Percentiles rank a stretch among this genome's conserved stretches.
These are phyloP conservation scores for Cryptococcus jaspeensis DNA, from an alignment of 1,284 basidiomycete species.

Conservation along the genomic window DNA sequence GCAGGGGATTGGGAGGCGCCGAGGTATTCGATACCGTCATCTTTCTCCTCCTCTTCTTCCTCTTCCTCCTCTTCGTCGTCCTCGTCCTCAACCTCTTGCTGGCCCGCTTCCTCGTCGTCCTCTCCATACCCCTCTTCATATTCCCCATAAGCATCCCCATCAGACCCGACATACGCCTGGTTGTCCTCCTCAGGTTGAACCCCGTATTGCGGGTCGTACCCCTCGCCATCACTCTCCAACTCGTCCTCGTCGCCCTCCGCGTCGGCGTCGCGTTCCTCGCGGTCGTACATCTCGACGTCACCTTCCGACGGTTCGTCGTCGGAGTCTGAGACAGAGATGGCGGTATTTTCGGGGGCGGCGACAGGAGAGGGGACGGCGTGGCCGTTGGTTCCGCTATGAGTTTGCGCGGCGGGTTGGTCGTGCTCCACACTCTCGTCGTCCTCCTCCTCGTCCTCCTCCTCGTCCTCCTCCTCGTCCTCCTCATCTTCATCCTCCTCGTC, in stretches of 20 bases:
- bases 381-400: neutral
- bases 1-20: slow-evolving; percentile 11
- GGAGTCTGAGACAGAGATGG: neutral
- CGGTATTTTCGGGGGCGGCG: neutral
- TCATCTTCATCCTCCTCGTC: slow-evolving; percentile 5
- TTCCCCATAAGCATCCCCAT: slow-evolving; percentile 14
- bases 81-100: slow-evolving; percentile 11
- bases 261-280: slow-evolving; percentile 11
- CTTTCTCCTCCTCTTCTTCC: slow-evolving; percentile 3
- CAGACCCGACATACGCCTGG: slow-evolving; percentile 16
- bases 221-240: slow-evolving; percentile 9
- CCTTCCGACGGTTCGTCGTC: neutral
- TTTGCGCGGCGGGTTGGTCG: neutral
- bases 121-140: slow-evolving; percentile 13
- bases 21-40: slow-evolving; percentile 17
- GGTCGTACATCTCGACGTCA: slow-evolving; percentile 8
- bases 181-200: slow-evolving; percentile 12
- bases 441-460: slow-evolving; percentile 6
- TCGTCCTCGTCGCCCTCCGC: slow-evolving; percentile 12
- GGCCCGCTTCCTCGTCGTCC: slow-evolving; percentile 11
- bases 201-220: slow-evolving; percentile 14
- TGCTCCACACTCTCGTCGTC: slow-evolving; percentile 1
- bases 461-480: slow-evolving; percentile 8
- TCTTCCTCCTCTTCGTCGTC: slow-evolving; percentile 14
- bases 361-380: neutral